A percentile compares a stretch with the other conserved stretches of the same genome.
These are phyloP conservation scores for Nicotiana tabacum DNA, from an alignment of 257 asterid genomes.

Conservation along the genomic window DNA sequence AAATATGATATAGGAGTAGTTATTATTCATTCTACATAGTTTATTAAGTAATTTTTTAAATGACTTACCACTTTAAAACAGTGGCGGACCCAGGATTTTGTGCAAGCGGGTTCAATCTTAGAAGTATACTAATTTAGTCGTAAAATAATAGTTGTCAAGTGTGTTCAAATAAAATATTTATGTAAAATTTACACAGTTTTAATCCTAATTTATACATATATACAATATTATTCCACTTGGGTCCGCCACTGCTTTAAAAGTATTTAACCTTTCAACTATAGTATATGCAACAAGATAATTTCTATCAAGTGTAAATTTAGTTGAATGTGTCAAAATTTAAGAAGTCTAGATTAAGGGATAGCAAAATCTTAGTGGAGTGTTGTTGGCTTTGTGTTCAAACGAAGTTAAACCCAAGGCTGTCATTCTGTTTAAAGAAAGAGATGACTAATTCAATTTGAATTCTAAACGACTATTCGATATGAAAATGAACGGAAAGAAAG, in stretches of 20 bases:
- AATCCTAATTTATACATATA: too few relatives aligned
- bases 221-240: too few relatives aligned
- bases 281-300: background rate
- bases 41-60: background rate
- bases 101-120: too few relatives aligned
- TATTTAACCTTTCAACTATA: background rate
- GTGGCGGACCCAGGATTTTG: too few relatives aligned
- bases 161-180: too few relatives aligned
- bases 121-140: too few relatives aligned
- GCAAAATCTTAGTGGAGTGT: background rate
- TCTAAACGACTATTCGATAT: background rate
- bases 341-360: background rate
- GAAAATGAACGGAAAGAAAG: background rate
- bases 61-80: background rate
- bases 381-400: background rate
- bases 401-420: background rate
- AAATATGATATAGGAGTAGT: background rate
- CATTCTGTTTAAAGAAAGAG: background rate
- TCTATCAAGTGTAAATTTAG: background rate
- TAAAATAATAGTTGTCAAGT: too few relatives aligned
- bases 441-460: background rate
- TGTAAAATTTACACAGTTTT: too few relatives aligned
- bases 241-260: too few relatives aligned
- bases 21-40: background rate
- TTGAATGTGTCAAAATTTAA: background rate